Percentiles rank a stretch among this genome's conserved stretches.
Evolutionary conservation across 78 protist genomes (phyloP).

Genomic region (Dictyostelium brefeldianum): DNA sequence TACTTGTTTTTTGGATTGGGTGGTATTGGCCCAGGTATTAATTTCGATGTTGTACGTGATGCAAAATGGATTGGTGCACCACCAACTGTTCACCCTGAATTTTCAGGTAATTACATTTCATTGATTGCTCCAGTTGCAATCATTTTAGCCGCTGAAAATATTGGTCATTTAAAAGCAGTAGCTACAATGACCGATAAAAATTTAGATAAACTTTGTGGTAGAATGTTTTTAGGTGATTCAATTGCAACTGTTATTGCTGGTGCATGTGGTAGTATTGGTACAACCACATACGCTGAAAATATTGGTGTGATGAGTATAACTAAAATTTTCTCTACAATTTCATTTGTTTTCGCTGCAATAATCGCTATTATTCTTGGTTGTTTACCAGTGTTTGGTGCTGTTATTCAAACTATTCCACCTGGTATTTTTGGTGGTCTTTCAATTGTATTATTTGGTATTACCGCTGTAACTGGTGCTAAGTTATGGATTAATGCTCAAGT

Average conservation of each 20-base stretch:
- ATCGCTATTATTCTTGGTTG: conserved; percentile 29
- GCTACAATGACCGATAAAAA: conserved; percentile 14
- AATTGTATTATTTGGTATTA: conserved; percentile 47
- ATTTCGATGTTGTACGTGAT: background rate
- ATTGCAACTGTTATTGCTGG: conserved; percentile 34
- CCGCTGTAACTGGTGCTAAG: conserved; percentile 29
- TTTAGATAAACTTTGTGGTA: conserved; percentile 18
- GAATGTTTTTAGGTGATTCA: conserved; percentile 43
- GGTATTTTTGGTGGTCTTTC: conserved; percentile 58
- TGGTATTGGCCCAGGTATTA: conserved; percentile 56
- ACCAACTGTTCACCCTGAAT: background rate
- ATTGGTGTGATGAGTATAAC: conserved; percentile 72
- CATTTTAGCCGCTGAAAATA: conserved; percentile 38
- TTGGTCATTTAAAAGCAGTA: conserved; percentile 51
- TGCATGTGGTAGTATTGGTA: conserved; percentile 22
- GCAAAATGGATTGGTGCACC: conserved; percentile 42
- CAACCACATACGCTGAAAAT: conserved; percentile 48
- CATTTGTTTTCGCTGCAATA: background rate
- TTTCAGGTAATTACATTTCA: conserved; percentile 2
- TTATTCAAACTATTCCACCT: conserved; percentile 53
- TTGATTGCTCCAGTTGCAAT: conserved; percentile 39
- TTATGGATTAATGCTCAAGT: conserved; percentile 11
- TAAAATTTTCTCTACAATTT: conserved; percentile 5
- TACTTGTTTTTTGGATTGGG: conserved; percentile 24
- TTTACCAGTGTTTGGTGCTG: conserved; percentile 31